These are phyloP conservation scores for Glebionis coronaria DNA, from an alignment of 129 eudicot species.

Conservation along the genomic window DNA sequence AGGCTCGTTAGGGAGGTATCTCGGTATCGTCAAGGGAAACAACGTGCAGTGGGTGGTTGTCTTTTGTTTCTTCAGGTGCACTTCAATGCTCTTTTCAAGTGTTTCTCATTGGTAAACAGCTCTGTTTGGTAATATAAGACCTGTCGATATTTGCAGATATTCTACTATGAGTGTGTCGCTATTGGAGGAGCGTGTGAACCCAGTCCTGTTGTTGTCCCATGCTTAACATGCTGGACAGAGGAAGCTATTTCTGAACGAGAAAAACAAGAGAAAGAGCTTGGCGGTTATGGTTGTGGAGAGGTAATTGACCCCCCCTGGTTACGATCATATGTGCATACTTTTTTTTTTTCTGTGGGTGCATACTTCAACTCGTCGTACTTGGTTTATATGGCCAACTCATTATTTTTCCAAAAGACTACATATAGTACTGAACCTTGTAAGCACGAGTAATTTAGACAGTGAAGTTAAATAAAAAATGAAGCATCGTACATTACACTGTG, in stretches of 20 bases:
- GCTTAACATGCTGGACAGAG: slow-evolving; percentile 74
- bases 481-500: too few species aligned
- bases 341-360: too few species aligned
- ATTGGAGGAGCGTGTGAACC: slow-evolving; percentile 61
- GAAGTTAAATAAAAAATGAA: too few species aligned
- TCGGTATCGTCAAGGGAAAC: slow-evolving; percentile 79
- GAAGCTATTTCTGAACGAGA: slow-evolving; percentile 81
- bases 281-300: slow-evolving; percentile 86
- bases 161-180: slow-evolving; percentile 77
- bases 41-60: slow-evolving; percentile 86
- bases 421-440: too few species aligned
- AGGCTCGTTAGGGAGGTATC: slow-evolving; percentile 85
- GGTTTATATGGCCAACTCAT: too few species aligned
- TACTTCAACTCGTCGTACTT: too few species aligned
- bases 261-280: slow-evolving; percentile 73
- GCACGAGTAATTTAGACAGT: too few species aligned
- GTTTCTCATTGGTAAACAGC: background rate
- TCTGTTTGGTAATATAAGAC: background rate
- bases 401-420: too few species aligned
- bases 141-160: slow-evolving; percentile 41
- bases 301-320: too few species aligned
- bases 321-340: too few species aligned
- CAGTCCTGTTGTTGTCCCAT: slow-evolving; percentile 59
- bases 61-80: slow-evolving; percentile 79
- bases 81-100: background rate